phyloP scores from a whole-genome alignment of 2,329 filamentous ascomycete species.

The Penicillium sp. region DNA sequence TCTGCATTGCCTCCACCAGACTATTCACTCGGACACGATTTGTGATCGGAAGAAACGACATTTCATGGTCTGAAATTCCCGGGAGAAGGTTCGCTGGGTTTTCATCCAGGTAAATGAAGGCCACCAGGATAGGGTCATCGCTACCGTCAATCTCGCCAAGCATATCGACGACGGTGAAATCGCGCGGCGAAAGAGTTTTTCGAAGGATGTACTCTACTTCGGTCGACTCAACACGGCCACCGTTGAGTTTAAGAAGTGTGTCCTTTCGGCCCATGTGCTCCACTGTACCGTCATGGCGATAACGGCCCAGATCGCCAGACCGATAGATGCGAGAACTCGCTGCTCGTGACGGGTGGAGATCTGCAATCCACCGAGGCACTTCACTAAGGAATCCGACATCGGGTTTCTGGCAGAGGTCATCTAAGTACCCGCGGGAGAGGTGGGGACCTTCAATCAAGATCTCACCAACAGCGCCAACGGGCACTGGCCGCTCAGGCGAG shows the following conservation, averaged over 20 bases:
- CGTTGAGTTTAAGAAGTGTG: constrained; percentile 27
- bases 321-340: constrained; percentile 21
- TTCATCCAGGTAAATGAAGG: constrained; percentile 15
- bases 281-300: constrained; percentile 21
- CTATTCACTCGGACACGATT: constrained; percentile 4
- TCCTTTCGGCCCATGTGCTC: constrained; percentile 31
- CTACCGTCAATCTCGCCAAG: constrained; percentile 18
- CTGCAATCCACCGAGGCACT: constrained; percentile 15
- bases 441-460: constrained; percentile 31
- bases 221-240: constrained; percentile 20
- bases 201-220: constrained; percentile 25
- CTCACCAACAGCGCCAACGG: constrained; percentile 31
- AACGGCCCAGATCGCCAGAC: constrained; percentile 27
- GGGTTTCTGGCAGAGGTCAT: constrained; percentile 13
- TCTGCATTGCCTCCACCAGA: constrained; percentile 1
- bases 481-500: constrained; percentile 18
- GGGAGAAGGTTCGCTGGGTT: constrained; percentile 16
- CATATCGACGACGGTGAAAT: constrained; percentile 19
- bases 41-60: constrained; percentile 13
- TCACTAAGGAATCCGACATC: constrained; percentile 16
- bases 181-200: constrained; percentile 4
- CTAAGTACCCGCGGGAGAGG: constrained; percentile 27
- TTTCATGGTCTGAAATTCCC: constrained; percentile 7
- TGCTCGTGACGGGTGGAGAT: constrained; percentile 11
- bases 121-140: constrained; percentile 14